These are phyloP conservation scores for Dentipellis fragilis DNA, from an alignment of 768 basidiomycete species.

Conservation along the genomic window DNA sequence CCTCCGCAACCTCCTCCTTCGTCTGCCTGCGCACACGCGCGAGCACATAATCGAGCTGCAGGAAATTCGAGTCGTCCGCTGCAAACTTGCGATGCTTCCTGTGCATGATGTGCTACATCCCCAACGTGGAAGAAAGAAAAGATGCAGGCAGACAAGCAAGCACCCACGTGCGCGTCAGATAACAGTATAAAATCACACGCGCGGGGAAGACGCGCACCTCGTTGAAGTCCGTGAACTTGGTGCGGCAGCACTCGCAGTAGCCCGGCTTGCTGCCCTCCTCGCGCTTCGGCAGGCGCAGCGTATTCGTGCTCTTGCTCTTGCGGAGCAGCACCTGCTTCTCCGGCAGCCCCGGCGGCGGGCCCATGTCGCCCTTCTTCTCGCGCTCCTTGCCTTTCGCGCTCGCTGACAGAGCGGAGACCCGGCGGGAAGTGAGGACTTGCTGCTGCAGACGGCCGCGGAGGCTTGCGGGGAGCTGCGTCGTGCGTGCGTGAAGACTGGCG, in stretches of 20 bases:
- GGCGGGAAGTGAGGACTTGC: slow-evolving; percentile 61
- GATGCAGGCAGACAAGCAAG: neutral
- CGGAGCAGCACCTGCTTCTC: slow-evolving; percentile 37
- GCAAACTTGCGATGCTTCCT: slow-evolving; percentile 81
- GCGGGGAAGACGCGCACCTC: slow-evolving; percentile 37
- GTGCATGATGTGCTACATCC: slow-evolving; percentile 55
- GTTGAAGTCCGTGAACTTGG: slow-evolving; percentile 83
- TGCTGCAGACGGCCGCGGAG: slow-evolving; percentile 49
- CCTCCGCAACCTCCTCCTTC: slow-evolving; percentile 20
- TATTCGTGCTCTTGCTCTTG: slow-evolving; percentile 78
- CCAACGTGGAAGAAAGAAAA: slow-evolving; percentile 2
- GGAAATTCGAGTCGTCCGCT: slow-evolving; percentile 63
- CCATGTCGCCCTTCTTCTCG: slow-evolving; percentile 42
- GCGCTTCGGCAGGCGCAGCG: slow-evolving; percentile 60
- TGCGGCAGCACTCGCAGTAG: slow-evolving; percentile 94
- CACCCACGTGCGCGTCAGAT: neutral
- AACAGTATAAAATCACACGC: neutral
- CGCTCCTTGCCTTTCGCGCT: slow-evolving; percentile 21
- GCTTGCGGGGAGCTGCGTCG: slow-evolving; percentile 37
- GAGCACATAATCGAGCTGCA: slow-evolving; percentile 68
- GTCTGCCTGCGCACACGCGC: slow-evolving; percentile 44
- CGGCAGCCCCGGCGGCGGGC: slow-evolving; percentile 54
- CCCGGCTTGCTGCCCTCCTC: slow-evolving; percentile 89
- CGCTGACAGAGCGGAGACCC: slow-evolving; percentile 24
- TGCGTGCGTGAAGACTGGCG: slow-evolving; percentile 34